Evolutionary conservation across 495 filamentous ascomycete genomes (phyloP), one percentile per base, ranked within the genome.

Genomic region (Xanthoparmelia taractica): DNA sequence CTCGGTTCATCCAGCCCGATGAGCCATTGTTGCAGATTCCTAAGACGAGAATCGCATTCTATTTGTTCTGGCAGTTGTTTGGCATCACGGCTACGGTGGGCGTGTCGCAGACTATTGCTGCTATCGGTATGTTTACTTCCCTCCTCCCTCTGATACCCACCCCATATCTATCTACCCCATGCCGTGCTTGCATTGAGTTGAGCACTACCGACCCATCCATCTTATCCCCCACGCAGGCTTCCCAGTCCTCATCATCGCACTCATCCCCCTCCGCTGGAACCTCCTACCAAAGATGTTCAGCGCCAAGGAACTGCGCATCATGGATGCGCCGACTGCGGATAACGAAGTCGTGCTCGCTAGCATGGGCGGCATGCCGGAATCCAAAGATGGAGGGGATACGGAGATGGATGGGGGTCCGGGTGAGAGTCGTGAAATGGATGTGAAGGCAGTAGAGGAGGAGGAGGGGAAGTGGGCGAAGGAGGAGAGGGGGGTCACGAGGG

Each of bases 61-160:
- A 75, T 57, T 61, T 78, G 4, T 68, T 66, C 27, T 71, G 73
- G 27, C 71, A 77, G 61, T 40, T 73, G 13, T 20, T 73, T 3
- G 73, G 72, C 8, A 73, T 78, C 45, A 65, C 68, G 2, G 71
- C 69, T 8, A 74, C 71, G 1, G 72, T 79, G 15, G 77, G 70
- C 1, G 74, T 79, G 37, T 73, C 73, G 25, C 75, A 78, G 66
- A 79, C 77, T 0, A 73, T 78, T 57, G 77, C 71, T 0, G 76
- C 71, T 2, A 78, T 79, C 34, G 57, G 57, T 59, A 45, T 12
- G 12, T 33, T 13, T n/a, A n/a, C n/a, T n/a, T n/a, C n/a, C n/a
- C n/a, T n/a, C n/a, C n/a, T n/a, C n/a, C n/a, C n/a, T n/a, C n/a
- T n/a, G n/a, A n/a, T n/a, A n/a, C n/a, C n/a, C n/a, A n/a, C n/a